Percentiles rank a stretch among this genome's conserved stretches.
Conservation (phyloP, 169 alveolate genomes). For the Plasmodium malariae region DNA sequence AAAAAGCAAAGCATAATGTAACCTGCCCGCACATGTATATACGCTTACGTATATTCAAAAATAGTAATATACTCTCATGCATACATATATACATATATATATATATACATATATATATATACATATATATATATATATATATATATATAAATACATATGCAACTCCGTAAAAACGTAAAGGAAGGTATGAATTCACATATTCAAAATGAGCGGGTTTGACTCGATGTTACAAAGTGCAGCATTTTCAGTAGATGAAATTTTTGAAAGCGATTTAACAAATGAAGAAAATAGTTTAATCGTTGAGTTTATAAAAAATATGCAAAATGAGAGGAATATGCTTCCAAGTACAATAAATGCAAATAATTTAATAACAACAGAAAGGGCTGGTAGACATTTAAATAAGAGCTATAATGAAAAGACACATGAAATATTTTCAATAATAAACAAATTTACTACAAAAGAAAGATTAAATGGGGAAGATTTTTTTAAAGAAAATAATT, state of each 20-base stretch:
- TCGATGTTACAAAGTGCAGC: conserved; percentile 41
- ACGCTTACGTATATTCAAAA: neutral
- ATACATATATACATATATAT: neutral
- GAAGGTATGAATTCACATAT: neutral
- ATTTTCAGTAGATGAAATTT: conserved; percentile 46
- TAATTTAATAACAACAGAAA: neutral
- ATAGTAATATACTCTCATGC: neutral
- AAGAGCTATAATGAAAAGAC: neutral
- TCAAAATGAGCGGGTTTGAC: conserved; percentile 23
- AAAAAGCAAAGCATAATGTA: too few relatives aligned
- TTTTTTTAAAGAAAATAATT: neutral
- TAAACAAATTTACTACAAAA: conserved; percentile 12
- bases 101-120: too few relatives aligned
- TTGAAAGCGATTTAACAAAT: conserved; percentile 37
- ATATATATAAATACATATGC: neutral
- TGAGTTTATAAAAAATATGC: conserved; percentile 35
- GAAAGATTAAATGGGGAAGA: neutral
- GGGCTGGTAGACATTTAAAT: neutral
- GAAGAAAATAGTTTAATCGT: conserved; percentile 50
- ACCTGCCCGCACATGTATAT: too few relatives aligned
- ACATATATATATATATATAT: too few relatives aligned
- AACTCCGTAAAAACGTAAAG: neutral
- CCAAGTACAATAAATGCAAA: conserved; percentile 30
- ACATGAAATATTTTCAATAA: conserved; percentile 5
- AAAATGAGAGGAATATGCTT: conserved; percentile 35